These are phyloP conservation scores for Cyclostephanos tholiformis DNA, from an alignment of 108 stramenopile species.

Conservation along the genomic window DNA sequence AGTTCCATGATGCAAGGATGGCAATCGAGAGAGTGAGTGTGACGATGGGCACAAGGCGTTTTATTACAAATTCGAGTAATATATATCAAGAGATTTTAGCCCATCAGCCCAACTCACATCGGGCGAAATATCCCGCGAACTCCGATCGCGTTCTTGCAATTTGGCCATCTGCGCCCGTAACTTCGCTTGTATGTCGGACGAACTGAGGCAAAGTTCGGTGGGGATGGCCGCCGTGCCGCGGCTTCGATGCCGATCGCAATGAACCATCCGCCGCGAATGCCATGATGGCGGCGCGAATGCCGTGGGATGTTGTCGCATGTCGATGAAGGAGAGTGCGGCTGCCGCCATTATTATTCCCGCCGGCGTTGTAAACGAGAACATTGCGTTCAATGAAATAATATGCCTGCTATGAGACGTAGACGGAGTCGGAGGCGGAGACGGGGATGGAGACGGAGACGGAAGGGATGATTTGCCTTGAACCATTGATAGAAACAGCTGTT, in stretches of 20 bases:
- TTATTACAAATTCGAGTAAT: too few species aligned
- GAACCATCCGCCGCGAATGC: not conserved
- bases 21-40: not conserved
- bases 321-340: not conserved
- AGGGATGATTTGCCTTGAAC: too few species aligned
- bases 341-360: conserved; percentile 4
- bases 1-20: not conserved
- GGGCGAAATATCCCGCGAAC: conserved; percentile 26
- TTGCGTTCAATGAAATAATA: not conserved
- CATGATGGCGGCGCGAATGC: conserved; percentile 19
- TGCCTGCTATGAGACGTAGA: too few species aligned
- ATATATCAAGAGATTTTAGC: too few species aligned
- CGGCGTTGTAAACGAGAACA: conserved; percentile 1
- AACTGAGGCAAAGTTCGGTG: conserved; percentile 7
- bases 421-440: too few species aligned
- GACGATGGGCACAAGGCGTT: too few species aligned
- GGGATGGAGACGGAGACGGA: too few species aligned
- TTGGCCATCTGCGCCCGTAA: conserved; percentile 37
- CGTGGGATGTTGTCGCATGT: not conserved
- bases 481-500: too few species aligned
- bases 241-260: not conserved
- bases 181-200: conserved; percentile 45
- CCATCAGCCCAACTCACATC: conserved; percentile 20
- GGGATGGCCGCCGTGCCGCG: not conserved
- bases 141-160: conserved; percentile 42